Conservation (phyloP, 2,329 filamentous ascomycete genomes). For the Trichophyton schoenleinii region DNA sequence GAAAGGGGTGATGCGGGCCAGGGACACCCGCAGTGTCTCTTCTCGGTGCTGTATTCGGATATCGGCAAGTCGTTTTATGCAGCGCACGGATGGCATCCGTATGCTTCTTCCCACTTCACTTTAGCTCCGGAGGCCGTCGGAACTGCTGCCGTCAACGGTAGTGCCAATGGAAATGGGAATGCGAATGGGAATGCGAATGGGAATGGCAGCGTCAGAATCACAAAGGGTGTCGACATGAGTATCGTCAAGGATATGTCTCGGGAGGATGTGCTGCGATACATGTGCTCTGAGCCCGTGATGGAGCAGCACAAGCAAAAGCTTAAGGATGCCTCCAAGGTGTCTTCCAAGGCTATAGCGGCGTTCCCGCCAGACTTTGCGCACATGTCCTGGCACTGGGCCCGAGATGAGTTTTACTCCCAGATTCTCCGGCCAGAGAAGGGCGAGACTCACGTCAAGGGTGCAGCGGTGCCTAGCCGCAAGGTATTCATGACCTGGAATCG, state of each 20-base stretch:
- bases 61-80: slow-evolving; percentile 77
- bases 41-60: slow-evolving; percentile 75
- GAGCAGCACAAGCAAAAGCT: slow-evolving; percentile 52
- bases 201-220: background rate
- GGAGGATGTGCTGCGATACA: slow-evolving; percentile 22
- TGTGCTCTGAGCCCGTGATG: slow-evolving; percentile 54
- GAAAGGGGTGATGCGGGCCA: slow-evolving; percentile 23
- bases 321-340: slow-evolving; percentile 32
- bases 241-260: slow-evolving; percentile 22
- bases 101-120: slow-evolving; percentile 58
- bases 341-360: slow-evolving; percentile 44
- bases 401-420: slow-evolving; percentile 65
- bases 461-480: slow-evolving; percentile 41
- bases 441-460: slow-evolving; percentile 54
- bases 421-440: slow-evolving; percentile 44
- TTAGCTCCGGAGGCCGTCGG: slow-evolving; percentile 31
- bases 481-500: slow-evolving; percentile 33
- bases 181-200: background rate
- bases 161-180: background rate
- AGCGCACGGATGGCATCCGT: slow-evolving; percentile 61
- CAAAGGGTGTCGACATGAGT: slow-evolving; percentile 18
- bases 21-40: slow-evolving; percentile 34
- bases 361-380: slow-evolving; percentile 55
- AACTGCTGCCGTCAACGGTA: background rate
- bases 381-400: slow-evolving; percentile 63